Base-by-base conservation (phyloP, 768 basidiomycete genomes). In the Auricularia sp. region DNA sequence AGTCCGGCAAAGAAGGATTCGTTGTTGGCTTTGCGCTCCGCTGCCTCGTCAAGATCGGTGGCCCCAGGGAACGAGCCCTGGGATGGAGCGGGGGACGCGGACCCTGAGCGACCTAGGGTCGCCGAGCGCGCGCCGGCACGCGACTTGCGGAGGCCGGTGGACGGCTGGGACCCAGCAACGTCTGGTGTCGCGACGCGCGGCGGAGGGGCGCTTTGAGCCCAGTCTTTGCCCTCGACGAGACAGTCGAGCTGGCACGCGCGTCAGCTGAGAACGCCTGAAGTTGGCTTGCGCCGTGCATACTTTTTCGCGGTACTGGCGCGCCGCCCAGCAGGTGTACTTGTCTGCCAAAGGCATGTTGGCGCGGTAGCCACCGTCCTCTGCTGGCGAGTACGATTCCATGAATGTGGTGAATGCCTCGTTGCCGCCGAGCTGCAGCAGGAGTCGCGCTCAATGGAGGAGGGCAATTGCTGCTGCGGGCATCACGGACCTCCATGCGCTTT, bases 301-400 rank as follows among this genome's bases (percentile, higher is more conserved):
- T 82, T 97, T 99, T 75, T 94, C 92, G 54, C 90, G 85, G 76
- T 98, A 98, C 76, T 98, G 94, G 2, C 89, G 80, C 1, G 94
- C 96, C 2, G 94, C 91, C 93, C 95, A 97, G 45, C 85, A 89
- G 72, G 93, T 92, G 75, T 98, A 98, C 64, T 84, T 92, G 69
- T 92, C 87, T 69, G 88, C 82, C 36, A 86, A 71, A 66, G 77
- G 83, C 71, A 86, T 80, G 63, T 77, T 80, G 39, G 85, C 82
- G 61, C 78, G 83, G 77, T 87, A 88, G 7, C 90, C 91, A 45
- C 87, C 87, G 69, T 85, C 83, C 64, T 86, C 84, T 7, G 79
- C 73, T 10, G 89, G 86, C 51, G 78, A 71, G 73, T 93, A 92
- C 51, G 84, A 81, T 66, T 81, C 79, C 77, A 94, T 78, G 75